phyloP scores from a whole-genome alignment of 768 basidiomycete genomes.

The Exsudoporus frostii region DNA sequence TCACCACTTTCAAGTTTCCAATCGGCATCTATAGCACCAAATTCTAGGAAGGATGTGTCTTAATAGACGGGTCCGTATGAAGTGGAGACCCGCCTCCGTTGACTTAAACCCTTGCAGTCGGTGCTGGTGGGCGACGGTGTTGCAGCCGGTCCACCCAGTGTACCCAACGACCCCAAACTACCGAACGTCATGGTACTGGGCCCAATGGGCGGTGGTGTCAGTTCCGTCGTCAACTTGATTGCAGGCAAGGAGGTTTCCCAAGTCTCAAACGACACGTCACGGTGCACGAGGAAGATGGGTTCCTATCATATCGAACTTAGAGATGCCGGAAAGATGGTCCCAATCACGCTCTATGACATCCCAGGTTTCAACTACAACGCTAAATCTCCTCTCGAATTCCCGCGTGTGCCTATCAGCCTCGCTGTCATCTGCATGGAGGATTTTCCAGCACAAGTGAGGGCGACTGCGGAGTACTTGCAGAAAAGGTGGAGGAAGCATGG shows the following conservation, averaged over 20 bases:
- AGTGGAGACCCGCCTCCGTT: neutral
- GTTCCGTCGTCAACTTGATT: conserved; percentile 32
- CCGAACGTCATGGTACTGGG: conserved; percentile 28
- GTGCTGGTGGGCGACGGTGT: neutral
- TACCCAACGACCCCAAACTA: neutral
- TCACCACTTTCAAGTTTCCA: neutral
- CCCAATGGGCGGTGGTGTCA: conserved; percentile 25
- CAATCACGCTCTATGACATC: conserved; percentile 21
- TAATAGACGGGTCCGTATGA: conserved; percentile 15
- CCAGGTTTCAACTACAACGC: conserved; percentile 20
- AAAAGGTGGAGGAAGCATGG: conserved; percentile 17
- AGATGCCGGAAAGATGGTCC: conserved; percentile 5
- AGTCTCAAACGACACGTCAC: conserved; percentile 17
- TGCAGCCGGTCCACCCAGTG: neutral
- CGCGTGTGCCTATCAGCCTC: conserved; percentile 20
- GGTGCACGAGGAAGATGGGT: conserved; percentile 16
- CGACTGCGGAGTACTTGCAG: conserved; percentile 18
- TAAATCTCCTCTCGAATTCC: conserved; percentile 18
- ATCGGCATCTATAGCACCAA: neutral
- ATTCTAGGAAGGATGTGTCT: conserved; percentile 13
- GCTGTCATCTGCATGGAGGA: conserved; percentile 23
- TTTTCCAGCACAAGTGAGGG: conserved; percentile 18
- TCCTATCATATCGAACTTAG: conserved; percentile 17
- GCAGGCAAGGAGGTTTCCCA: conserved; percentile 17
- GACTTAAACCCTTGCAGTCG: conserved; percentile 12